Percentiles rank a stretch among this genome's conserved stretches.
These are phyloP conservation scores for Leccinum disarticulatum DNA, from an alignment of 768 basidiomycete genomes.

Conservation along the genomic window DNA sequence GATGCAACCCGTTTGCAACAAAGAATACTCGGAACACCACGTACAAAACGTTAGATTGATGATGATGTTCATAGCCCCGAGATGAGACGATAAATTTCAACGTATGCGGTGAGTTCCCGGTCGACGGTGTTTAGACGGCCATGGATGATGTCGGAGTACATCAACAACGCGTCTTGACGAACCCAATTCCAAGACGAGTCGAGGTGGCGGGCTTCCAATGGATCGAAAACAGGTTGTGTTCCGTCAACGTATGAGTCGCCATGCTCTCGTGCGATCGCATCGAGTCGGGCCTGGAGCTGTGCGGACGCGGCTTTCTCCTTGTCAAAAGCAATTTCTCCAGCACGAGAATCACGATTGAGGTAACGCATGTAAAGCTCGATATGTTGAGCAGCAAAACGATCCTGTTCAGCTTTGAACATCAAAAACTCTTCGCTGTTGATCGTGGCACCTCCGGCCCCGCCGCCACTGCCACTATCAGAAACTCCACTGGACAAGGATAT, in stretches of 20 bases:
- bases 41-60: slow-evolving; percentile 23
- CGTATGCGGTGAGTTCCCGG: slow-evolving; percentile 95
- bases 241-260: slow-evolving; percentile 93
- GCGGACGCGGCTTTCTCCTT: slow-evolving; percentile 73
- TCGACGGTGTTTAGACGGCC: slow-evolving; percentile 93
- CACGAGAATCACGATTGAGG: slow-evolving; percentile 88
- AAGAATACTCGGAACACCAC: background rate
- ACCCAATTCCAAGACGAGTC: slow-evolving; percentile 99
- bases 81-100: too few relatives aligned
- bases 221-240: slow-evolving; percentile 92
- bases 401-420: slow-evolving; percentile 92
- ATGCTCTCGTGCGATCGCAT: slow-evolving; percentile 87
- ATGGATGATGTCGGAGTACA: slow-evolving; percentile 99
- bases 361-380: slow-evolving; percentile 98
- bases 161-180: slow-evolving; percentile 90
- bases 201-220: slow-evolving; percentile 95
- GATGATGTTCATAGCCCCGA: slow-evolving; percentile 21
- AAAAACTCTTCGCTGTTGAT: slow-evolving; percentile 99
- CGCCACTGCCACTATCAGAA: slow-evolving; percentile 58
- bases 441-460: slow-evolving; percentile 69
- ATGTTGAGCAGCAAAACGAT: slow-evolving; percentile 89
- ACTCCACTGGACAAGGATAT: slow-evolving; percentile 76
- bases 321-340: slow-evolving; percentile 88
- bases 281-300: slow-evolving; percentile 81
- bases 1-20: background rate